Percentiles rank a stretch among this genome's conserved stretches.
phyloP scores from a whole-genome alignment of 495 filamentous ascomycete genomes.

The Xylaria nigripes region DNA sequence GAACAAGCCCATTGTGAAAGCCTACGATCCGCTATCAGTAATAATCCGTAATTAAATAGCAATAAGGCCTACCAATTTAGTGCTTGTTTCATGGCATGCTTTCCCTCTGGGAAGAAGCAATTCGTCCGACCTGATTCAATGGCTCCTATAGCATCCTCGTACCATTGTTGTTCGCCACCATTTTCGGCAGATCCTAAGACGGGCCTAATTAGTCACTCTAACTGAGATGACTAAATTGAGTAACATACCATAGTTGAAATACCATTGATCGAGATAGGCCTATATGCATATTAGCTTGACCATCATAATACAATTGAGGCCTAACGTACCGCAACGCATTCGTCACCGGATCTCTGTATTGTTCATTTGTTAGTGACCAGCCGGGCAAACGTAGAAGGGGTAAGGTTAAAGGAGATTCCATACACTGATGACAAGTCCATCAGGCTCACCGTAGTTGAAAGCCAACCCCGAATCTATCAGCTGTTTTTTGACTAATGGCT shows the following conservation, averaged over 20 bases:
- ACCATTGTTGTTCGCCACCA: conserved; percentile 2
- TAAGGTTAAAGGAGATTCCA: not conserved
- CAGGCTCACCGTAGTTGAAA: conserved; percentile 89
- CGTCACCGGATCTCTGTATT: conserved; percentile 68
- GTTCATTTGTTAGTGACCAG: not conserved
- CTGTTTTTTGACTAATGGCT: conserved; percentile 73
- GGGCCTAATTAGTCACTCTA: conserved; percentile 24
- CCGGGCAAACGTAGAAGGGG: not conserved
- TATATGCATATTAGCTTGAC: not conserved
- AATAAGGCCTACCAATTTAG: conserved; percentile 49
- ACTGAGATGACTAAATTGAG: not conserved
- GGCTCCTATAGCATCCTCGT: conserved; percentile 61
- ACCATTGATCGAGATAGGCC: conserved; percentile 93
- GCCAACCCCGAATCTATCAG: conserved; percentile 73
- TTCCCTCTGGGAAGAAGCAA: conserved; percentile 43
- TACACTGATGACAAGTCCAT: conserved; percentile 61
- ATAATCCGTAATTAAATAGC: not conserved
- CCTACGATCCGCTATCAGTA: conserved; percentile 22
- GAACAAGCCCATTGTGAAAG: conserved; percentile 94
- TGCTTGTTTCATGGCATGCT: conserved; percentile 48
- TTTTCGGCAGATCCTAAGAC: conserved; percentile 4
- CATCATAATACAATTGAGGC: not conserved
- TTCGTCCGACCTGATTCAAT: conserved; percentile 74
- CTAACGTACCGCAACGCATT: conserved; percentile 59
- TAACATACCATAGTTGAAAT: conserved; percentile 67